Conservation (phyloP, 2,329 filamentous ascomycete species). For the Penicillium hordei region DNA sequence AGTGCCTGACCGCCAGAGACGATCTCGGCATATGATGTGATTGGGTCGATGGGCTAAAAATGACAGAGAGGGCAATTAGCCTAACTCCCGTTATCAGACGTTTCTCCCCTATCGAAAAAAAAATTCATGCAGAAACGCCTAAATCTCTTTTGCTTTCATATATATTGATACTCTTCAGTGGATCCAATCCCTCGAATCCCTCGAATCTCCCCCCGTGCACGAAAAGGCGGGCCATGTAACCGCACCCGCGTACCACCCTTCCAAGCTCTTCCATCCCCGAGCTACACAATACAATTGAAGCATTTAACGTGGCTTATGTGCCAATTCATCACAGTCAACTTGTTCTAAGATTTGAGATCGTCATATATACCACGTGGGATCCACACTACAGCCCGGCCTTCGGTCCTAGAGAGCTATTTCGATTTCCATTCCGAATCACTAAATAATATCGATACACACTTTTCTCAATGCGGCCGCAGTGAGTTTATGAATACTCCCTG, state of each 20-base stretch:
- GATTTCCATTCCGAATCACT: not conserved
- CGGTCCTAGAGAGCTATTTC: not conserved
- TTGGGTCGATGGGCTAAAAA: not conserved
- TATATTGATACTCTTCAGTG: slow-evolving; percentile 1
- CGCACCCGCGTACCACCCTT: slow-evolving; percentile 12
- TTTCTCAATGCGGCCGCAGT: slow-evolving; percentile 40
- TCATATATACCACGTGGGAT: slow-evolving; percentile 10
- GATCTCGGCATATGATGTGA: slow-evolving; percentile 10
- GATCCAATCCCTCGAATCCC: not conserved
- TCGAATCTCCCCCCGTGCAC: slow-evolving; percentile 21
- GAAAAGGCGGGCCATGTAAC: slow-evolving; percentile 21
- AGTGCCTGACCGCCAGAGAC: slow-evolving; percentile 8
- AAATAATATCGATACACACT: not conserved
- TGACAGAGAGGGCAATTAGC: not conserved
- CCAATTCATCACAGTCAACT: not conserved
- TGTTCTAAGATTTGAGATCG: not conserved
- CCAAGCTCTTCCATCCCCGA: slow-evolving; percentile 12
- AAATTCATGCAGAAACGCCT: slow-evolving; percentile 2
- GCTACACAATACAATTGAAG: slow-evolving; percentile 1
- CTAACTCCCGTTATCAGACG: slow-evolving; percentile 6
- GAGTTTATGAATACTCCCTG: slow-evolving; percentile 20
- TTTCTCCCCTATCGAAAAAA: not conserved
- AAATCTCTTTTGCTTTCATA: not conserved
- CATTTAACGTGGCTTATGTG: not conserved
- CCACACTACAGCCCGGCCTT: not conserved